Base-by-base conservation (phyloP, 148 eudicot genomes). In the Pouteria glomerata region DNA sequence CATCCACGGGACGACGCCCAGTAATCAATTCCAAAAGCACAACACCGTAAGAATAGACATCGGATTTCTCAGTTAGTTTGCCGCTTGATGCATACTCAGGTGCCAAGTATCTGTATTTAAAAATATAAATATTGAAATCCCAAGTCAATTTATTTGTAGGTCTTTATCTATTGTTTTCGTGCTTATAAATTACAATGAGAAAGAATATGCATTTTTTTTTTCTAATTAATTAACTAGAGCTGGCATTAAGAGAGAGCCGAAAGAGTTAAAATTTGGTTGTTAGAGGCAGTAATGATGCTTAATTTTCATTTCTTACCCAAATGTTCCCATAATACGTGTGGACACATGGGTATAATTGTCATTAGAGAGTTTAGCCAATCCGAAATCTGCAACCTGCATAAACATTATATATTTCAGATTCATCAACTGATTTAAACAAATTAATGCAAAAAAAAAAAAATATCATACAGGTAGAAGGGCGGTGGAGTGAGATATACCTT, bases 241-340 rank as follows among this genome's bases (percentile, higher is more conserved):
- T n/a, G n/a, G n/a, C n/a, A n/a, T n/a, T n/a, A n/a, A n/a, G n/a
- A n/a, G n/a, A n/a, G n/a, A n/a, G n/a, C n/a, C n/a, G n/a, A n/a
- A n/a, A n/a, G n/a, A n/a, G n/a, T n/a, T n/a, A n/a, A n/a, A n/a
- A n/a, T n/a, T n/a, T n/a, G n/a, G n/a, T n/a, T n/a, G n/a, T n/a
- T n/a, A n/a, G n/a, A n/a, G n/a, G n/a, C n/a, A n/a, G 24, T 34
- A 31, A 58, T 26, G 10, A 8, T 63, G n/a, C 31, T 70, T 26
- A 15, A 29, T 39, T 0, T 39, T 5, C 5, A 10, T 15, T 45
- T 59, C 81, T 70, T 77, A 90, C 98, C 98, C 98, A 39, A 93
- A 93, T 51, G 98, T 93, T 66, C 98, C 98, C 96, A 93, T 93
- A 14, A 93, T 87, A 35, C 98, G 96, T 0, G 98, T 93, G 13